Evolutionary conservation across 176 grass and related monocot species (phyloP), one percentile per base, ranked within the genome.

Genomic region (Chrysopogon serrulatus): DNA sequence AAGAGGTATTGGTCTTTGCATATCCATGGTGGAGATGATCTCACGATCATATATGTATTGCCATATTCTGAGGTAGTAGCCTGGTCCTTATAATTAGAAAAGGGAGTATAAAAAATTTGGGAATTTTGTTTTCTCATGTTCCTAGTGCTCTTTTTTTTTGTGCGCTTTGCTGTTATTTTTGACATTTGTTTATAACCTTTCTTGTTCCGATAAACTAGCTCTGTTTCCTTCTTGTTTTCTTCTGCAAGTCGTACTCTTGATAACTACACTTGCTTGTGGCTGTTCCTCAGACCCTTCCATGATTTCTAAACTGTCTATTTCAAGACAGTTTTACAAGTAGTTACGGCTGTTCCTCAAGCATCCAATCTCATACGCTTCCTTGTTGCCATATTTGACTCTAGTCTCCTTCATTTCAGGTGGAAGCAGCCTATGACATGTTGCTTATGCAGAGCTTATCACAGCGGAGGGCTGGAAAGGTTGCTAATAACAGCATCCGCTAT

Each of bases 371-470:
- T 76, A 81, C 0, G 11, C 28, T 42, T 83, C 69, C 56, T 42
- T 48, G 36, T 40, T 74, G 17, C 66, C 34, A 47, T 88, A 54
- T 62, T 79, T 87, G 65, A 91, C 41, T 35, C 33, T 0, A 0
- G 43, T 56, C 75, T 33, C 28, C 30, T 68, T 65, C 62, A 21
- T 88, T 89, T 77, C 91, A 99, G 97, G 86, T 99, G 30, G 97
- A 99, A 77, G 85, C 90, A 73, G 97, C 97, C 76, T 99, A 99
- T 76, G 97, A 96, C 36, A 96, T 87, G 66, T 54, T 99, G 84
- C 91, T 99, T 68, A 94, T 99, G 97, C 89, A 94, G 83, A 96
- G 97, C 61, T 87, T 99, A 34, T 94, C 90, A 3, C 87, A 86
- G 67, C 57, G 97, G 54, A 87, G 93, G 73, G 77, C 91, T 78